A percentile compares a stretch with the other conserved stretches of the same genome.
Evolutionary conservation across 768 basidiomycete species (phyloP).

Genomic region (Heimioporus sp.): DNA sequence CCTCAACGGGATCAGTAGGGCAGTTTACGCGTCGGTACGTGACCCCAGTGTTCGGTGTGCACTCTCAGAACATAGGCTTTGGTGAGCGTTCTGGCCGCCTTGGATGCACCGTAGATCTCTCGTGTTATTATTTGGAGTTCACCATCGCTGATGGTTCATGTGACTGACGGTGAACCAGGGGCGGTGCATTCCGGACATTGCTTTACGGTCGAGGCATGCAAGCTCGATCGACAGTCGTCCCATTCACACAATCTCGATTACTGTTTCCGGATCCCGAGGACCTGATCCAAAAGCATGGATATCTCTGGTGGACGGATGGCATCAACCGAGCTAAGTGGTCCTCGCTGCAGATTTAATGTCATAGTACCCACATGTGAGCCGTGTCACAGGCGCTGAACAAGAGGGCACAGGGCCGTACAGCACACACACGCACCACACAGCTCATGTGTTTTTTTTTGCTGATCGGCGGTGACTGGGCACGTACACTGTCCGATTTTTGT

Average conservation of each 20-base stretch:
- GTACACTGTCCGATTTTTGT: too few species aligned
- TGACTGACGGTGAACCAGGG: conserved; percentile 83
- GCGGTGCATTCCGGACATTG: conserved; percentile 83
- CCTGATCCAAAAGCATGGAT: conserved; percentile 64
- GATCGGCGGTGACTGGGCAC: too few species aligned
- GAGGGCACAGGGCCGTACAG: too few species aligned
- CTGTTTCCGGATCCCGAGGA: conserved; percentile 44
- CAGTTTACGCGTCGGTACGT: conserved; percentile 56
- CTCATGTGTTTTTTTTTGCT: too few species aligned
- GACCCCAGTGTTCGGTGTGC: conserved; percentile 55
- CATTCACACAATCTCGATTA: neutral
- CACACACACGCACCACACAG: too few species aligned
- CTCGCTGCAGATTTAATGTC: neutral
- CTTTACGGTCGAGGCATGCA: conserved; percentile 84
- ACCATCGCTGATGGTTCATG: neutral
- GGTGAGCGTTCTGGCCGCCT: conserved; percentile 76
- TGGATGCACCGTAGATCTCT: conserved; percentile 68
- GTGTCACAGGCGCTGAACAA: too few species aligned
- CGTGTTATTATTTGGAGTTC: neutral
- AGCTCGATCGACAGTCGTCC: neutral
- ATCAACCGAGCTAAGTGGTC: conserved; percentile 65
- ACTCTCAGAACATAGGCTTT: conserved; percentile 88
- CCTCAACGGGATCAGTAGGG: conserved; percentile 71
- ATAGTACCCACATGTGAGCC: conserved; percentile 34
- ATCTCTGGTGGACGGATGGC: conserved; percentile 91